phyloP scores from a whole-genome alignment of 306 rosid species.

The Elaeagnus macrophylla region DNA sequence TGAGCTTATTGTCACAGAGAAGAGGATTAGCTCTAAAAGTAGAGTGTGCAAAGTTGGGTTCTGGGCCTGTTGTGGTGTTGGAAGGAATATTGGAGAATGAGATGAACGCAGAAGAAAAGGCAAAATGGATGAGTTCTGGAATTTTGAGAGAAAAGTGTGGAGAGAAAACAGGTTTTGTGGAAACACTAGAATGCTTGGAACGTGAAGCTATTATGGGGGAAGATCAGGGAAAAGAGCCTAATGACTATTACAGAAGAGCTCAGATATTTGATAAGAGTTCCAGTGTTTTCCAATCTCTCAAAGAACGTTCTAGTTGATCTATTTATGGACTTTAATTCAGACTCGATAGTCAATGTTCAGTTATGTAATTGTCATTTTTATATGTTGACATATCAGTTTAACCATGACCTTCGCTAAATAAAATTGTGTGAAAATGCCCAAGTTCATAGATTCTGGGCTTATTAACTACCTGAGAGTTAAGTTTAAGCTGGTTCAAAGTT shows the following conservation, averaged over 20 bases:
- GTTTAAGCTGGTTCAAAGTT: too few species aligned
- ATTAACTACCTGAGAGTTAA: too few species aligned
- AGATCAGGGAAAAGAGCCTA: slow-evolving; percentile 61
- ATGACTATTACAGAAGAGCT: slow-evolving; percentile 70
- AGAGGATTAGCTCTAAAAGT: slow-evolving; percentile 1
- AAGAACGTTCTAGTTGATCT: slow-evolving; percentile 16
- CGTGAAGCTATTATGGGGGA: slow-evolving; percentile 83
- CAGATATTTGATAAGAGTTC: slow-evolving; percentile 56
- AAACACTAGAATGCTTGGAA: slow-evolving; percentile 67
- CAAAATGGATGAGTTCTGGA: slow-evolving; percentile 21
- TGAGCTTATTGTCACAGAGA: not conserved
- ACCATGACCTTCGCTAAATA: too few species aligned
- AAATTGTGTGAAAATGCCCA: too few species aligned
- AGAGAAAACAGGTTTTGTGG: slow-evolving; percentile 39
- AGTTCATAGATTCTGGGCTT: too few species aligned
- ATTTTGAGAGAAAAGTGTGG: slow-evolving; percentile 41
- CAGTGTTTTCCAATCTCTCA: slow-evolving; percentile 63
- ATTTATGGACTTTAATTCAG: not conserved
- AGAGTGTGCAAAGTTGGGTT: slow-evolving; percentile 19
- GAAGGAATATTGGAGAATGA: slow-evolving; percentile 41
- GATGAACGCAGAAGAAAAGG: slow-evolving; percentile 22
- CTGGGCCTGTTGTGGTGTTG: slow-evolving; percentile 24
- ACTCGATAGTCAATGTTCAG: too few species aligned
- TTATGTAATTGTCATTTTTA: not conserved
- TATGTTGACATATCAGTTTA: too few species aligned